phyloP scores from a whole-genome alignment of 83 land plant genomes.

The Thuja plicata region DNA sequence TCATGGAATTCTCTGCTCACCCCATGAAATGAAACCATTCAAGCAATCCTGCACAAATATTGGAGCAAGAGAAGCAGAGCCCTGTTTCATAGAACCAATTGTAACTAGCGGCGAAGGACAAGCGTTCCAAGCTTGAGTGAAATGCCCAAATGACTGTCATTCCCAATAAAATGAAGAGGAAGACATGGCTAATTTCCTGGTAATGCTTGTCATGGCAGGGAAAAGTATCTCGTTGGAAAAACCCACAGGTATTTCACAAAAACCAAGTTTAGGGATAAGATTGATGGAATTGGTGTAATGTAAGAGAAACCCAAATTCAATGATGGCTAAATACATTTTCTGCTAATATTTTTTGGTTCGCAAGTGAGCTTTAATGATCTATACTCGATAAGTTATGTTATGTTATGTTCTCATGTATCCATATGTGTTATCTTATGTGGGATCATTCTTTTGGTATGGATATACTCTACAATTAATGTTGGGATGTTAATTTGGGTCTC shows the following conservation, averaged over 20 bases:
- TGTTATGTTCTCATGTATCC: no score
- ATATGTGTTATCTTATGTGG: no score
- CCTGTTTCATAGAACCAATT: background rate
- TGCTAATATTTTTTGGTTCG: no score
- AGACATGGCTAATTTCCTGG: constrained; percentile 46
- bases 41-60: background rate
- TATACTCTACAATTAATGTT: no score
- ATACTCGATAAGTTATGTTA: no score
- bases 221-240: constrained; percentile 16
- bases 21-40: constrained; percentile 23
- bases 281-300: no score
- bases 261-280: constrained; percentile 45
- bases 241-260: background rate
- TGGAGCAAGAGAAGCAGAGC: background rate
- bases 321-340: no score
- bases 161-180: constrained; percentile 32
- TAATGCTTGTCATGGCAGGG: constrained; percentile 41
- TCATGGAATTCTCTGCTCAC: constrained; percentile 23
- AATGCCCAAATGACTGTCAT: background rate
- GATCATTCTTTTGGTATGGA: no score
- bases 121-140: background rate
- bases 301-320: no score
- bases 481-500: no score
- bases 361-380: no score
- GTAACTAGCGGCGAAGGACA: background rate